Conservation (phyloP, 2,329 filamentous ascomycete genomes). For the Botrytis cinerea region DNA sequence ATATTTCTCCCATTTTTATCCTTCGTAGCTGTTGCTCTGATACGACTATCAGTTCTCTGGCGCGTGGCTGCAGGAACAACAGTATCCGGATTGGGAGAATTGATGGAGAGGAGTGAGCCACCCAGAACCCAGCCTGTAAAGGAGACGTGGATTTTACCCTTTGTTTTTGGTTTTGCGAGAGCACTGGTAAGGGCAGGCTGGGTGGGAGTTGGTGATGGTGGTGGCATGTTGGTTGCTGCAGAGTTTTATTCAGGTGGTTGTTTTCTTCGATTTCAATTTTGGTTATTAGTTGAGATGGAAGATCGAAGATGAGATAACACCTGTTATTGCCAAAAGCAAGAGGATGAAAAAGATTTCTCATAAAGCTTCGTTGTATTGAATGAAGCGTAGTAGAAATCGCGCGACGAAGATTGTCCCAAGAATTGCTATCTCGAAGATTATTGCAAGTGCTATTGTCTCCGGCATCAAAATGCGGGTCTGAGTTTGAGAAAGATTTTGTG, state of each 20-base stretch:
- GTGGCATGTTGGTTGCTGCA: not conserved
- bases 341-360: not conserved
- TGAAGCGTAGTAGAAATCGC: not conserved
- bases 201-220: slow-evolving; percentile 3
- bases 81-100: not conserved
- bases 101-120: slow-evolving; percentile 33
- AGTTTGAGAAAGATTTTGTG: not conserved
- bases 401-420: not conserved
- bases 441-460: not conserved
- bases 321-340: not conserved
- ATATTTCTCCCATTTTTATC: slow-evolving; percentile 16
- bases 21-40: slow-evolving; percentile 16
- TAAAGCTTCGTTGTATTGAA: not conserved
- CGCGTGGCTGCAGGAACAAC: not conserved
- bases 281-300: not conserved
- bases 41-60: slow-evolving; percentile 9
- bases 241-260: not conserved
- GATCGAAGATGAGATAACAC: not conserved
- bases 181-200: slow-evolving; percentile 13
- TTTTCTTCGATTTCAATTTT: not conserved
- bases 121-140: slow-evolving; percentile 40
- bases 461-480: not conserved
- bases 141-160: slow-evolving; percentile 34
- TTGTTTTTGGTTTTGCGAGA: slow-evolving; percentile 9
- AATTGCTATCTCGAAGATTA: slow-evolving; percentile 5